Evolutionary conservation across 768 basidiomycete species (phyloP), one percentile per base, ranked within the genome.

Genomic region (Naganishia vishniacii): DNA sequence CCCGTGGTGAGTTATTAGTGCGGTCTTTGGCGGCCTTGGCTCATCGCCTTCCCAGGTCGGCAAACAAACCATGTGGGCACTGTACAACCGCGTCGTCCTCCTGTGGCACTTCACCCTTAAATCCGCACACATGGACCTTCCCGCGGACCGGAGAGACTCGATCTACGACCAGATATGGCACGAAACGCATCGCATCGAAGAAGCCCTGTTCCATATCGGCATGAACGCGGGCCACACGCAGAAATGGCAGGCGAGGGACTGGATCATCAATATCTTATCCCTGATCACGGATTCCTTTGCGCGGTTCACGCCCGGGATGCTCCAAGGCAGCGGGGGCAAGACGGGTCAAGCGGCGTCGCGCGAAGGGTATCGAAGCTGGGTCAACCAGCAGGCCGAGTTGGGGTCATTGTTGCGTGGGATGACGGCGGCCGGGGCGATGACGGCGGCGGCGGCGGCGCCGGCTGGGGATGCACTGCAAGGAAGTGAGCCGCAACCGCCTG

Each of bases 211-310:
- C 44, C 31, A 59, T 23, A 51, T 61, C 59, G 59, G 41, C 1
- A 56, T 60, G 49, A 60, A 66, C 18, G 49, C 48, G 11, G 65
- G 65, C 4, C 34, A 60, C 23, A 49, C 53, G 1, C 47, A 61
- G 31, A 59, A 60, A 62, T 66, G 65, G 65, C 65, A 66, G 42
- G 65, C 65, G 29, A 12, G 45, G 15, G 65, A 66, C 29, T 66
- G 60, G 59, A 45, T 66, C 25, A 31, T 66, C 48, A 62, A 62
- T 20, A 37, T 66, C 7, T 41, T 60, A 2, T 18, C 31, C n/a
- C 42, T 66, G 40, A 34, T 51, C 28, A 61, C 60, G 34, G 51
- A 61, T 26, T 44, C 29, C 44, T 56, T 66, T 47, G 29, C 58
- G 20, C 29, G 32, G 40, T 60, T 56, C 53, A 56, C 53, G 41